phyloP scores from a whole-genome alignment of 2,329 filamentous ascomycete species.

The Aspergillus hortae region DNA sequence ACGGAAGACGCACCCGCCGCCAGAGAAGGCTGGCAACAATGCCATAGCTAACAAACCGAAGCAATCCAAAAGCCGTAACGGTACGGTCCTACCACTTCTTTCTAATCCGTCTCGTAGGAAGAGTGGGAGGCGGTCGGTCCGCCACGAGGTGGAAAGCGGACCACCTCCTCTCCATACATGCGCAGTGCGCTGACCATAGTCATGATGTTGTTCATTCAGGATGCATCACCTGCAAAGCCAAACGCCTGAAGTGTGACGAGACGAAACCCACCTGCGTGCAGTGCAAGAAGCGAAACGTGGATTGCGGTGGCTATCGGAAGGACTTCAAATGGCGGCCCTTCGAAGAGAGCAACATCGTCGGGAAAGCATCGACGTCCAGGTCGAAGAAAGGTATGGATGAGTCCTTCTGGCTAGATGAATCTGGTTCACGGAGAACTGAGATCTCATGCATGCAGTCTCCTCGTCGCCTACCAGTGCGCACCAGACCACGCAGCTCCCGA shows the following conservation, averaged over 20 bases:
- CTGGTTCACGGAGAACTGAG: conserved; percentile 1
- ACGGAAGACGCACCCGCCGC: conserved; percentile 16
- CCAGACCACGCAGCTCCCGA: not conserved
- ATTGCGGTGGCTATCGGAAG: conserved; percentile 69
- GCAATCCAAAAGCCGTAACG: conserved; percentile 72
- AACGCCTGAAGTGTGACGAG: conserved; percentile 71
- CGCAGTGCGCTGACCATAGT: conserved; percentile 28
- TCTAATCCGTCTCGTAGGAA: conserved; percentile 5
- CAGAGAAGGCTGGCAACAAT: conserved; percentile 5
- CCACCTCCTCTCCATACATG: conserved; percentile 7
- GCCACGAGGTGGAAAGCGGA: conserved; percentile 3
- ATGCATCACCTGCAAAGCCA: conserved; percentile 70
- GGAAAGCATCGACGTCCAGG: conserved; percentile 34
- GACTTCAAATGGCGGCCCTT: conserved; percentile 73
- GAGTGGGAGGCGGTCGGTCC: conserved; percentile 2
- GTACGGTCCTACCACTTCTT: conserved; percentile 44
- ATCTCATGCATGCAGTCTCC: conserved; percentile 3
- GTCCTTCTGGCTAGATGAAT: not conserved
- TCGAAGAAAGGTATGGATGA: conserved; percentile 43
- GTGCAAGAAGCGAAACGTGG: conserved; percentile 61
- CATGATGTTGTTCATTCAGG: conserved; percentile 44
- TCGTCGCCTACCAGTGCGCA: not conserved
- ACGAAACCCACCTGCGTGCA: conserved; percentile 65
- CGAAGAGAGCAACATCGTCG: conserved; percentile 57
- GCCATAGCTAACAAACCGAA: conserved; percentile 54